Evolutionary conservation across 495 filamentous ascomycete genomes (phyloP).

Genomic region (Aspergillus leporis): DNA sequence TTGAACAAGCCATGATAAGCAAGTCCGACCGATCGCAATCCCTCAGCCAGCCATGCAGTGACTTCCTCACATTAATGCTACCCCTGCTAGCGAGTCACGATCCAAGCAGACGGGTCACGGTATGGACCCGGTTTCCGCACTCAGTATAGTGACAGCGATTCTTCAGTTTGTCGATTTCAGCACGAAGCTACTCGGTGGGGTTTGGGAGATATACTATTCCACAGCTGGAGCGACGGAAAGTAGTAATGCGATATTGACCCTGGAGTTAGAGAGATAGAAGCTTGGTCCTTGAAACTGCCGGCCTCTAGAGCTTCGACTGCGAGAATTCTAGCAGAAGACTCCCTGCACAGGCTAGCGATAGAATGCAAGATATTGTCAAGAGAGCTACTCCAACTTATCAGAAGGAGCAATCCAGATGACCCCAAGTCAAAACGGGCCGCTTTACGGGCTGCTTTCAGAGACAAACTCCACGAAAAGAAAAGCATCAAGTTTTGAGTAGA

Average conservation of each 20-base stretch:
- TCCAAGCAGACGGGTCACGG: not conserved
- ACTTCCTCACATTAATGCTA: too few species aligned
- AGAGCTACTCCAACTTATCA: not conserved
- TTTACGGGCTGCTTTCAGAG: not conserved
- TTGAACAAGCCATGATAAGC: too few species aligned
- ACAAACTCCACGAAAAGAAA: not conserved
- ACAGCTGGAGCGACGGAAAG: constrained; percentile 22
- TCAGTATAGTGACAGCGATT: constrained; percentile 37
- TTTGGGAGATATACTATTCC: constrained; percentile 29
- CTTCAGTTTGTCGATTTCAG: constrained; percentile 42
- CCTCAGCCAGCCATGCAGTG: too few species aligned
- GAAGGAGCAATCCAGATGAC: not conserved
- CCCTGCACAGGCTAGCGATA: not conserved
- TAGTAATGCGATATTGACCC: constrained; percentile 16
- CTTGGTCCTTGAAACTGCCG: not conserved
- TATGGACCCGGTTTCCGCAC: constrained; percentile 45
- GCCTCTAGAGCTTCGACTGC: not conserved
- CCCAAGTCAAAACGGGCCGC: not conserved
- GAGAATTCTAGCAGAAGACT: not conserved
- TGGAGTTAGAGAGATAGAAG: not conserved
- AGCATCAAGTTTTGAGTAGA: not conserved
- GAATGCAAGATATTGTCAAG: not conserved
- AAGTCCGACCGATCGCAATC: too few species aligned
- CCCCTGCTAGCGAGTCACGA: too few species aligned
- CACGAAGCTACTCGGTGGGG: constrained; percentile 25